Evolutionary conservation across 805 yeast species (phyloP).

Genomic region (Barnettozyma siamensis): DNA sequence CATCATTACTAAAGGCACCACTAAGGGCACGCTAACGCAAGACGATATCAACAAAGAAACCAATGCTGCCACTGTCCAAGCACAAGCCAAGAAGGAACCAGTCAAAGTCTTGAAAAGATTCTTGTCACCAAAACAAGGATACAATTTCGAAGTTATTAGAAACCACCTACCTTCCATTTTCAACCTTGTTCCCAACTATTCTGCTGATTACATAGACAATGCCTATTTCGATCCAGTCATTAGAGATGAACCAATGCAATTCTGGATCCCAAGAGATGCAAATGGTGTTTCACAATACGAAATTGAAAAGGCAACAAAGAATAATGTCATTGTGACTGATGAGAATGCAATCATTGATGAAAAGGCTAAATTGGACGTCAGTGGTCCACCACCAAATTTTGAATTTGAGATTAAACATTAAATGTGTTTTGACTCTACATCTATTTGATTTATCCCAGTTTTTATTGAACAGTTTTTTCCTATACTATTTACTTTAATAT

Average conservation of each 20-base stretch:
- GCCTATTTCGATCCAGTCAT: slow-evolving; percentile 54
- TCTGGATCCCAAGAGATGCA: slow-evolving; percentile 69
- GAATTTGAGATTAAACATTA: slow-evolving; percentile 31
- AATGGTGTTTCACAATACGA: slow-evolving; percentile 62
- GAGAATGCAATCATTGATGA: slow-evolving; percentile 53
- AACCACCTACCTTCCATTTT: slow-evolving; percentile 30
- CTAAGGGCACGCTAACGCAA: slow-evolving; percentile 12
- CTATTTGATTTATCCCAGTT: no score
- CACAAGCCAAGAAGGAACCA: slow-evolving; percentile 18
- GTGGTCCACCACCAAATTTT: slow-evolving; percentile 69
- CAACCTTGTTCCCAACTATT: slow-evolving; percentile 29
- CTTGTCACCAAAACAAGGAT: slow-evolving; percentile 35
- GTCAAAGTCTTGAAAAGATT: slow-evolving; percentile 27
- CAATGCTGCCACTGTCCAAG: slow-evolving; percentile 13
- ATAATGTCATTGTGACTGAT: slow-evolving; percentile 50
- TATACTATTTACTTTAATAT: no score
- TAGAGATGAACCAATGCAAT: slow-evolving; percentile 48
- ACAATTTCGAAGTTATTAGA: slow-evolving; percentile 42
- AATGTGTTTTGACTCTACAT: no score
- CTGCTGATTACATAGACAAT: slow-evolving; percentile 25
- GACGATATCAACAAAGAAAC: slow-evolving; percentile 23
- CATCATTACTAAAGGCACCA: slow-evolving; percentile 6
- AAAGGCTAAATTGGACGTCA: slow-evolving; percentile 45
- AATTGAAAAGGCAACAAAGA: slow-evolving; percentile 46
- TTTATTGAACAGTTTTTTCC: no score